Conservation (phyloP, 805 yeast genomes). For the Blastobotrys peoriensis region DNA sequence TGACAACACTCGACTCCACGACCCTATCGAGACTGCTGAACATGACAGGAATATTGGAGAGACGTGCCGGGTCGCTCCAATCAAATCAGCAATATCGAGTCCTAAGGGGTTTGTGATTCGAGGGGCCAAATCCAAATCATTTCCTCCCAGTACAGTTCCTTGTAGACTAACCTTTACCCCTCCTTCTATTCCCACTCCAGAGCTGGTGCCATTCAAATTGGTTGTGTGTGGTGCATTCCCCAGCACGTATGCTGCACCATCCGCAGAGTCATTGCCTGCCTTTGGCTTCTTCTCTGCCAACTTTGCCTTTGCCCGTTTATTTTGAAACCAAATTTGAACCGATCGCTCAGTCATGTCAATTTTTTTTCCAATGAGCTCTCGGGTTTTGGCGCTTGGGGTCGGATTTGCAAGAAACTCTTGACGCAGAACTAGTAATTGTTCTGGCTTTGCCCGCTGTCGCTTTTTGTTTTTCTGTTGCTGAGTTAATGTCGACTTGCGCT, state of each 20-base stretch:
- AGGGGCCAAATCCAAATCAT: not conserved
- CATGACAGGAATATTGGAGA: slow-evolving; percentile 7
- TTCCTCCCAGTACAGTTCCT: not conserved
- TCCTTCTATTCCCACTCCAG: not conserved
- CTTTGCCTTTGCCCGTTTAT: slow-evolving; percentile 54
- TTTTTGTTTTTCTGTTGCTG: slow-evolving; percentile 23
- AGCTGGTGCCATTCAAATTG: not conserved
- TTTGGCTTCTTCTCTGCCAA: not conserved
- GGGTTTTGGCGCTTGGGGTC: slow-evolving; percentile 20
- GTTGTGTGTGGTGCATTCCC: not conserved
- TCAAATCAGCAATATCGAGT: not conserved
- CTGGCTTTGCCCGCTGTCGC: slow-evolving; percentile 22
- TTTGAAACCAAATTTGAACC: slow-evolving; percentile 98
- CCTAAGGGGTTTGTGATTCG: not conserved
- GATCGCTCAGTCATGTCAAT: slow-evolving; percentile 52
- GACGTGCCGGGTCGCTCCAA: not conserved
- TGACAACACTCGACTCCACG: slow-evolving; percentile 9
- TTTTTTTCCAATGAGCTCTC: slow-evolving; percentile 17
- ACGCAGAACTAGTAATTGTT: slow-evolving; percentile 14
- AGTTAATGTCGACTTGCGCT: slow-evolving; percentile 19
- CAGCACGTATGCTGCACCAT: not conserved
- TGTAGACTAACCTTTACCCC: not conserved
- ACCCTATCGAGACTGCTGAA: slow-evolving; percentile 8
- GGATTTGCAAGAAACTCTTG: slow-evolving; percentile 16
- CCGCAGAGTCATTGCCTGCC: not conserved